Evolutionary conservation across 352 stramenopile species (phyloP).

Genomic region (Pythium dissimile): DNA sequence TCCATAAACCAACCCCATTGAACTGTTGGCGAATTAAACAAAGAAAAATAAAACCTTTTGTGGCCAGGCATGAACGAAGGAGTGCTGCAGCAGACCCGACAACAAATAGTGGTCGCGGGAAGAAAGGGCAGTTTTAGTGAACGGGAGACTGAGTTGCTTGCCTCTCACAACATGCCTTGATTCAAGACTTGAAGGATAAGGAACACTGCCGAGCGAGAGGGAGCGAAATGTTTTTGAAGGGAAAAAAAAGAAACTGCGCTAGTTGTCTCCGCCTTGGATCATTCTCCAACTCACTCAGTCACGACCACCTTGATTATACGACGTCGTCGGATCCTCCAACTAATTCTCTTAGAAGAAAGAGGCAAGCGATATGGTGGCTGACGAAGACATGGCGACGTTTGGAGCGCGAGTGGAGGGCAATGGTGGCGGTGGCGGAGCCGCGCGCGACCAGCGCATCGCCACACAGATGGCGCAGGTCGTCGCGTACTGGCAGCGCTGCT

Average conservation of each 20-base stretch:
- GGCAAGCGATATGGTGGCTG: constrained; percentile 1
- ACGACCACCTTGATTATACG: not conserved
- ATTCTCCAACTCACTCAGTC: constrained; percentile 8
- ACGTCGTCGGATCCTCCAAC: not conserved
- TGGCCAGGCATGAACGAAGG: too few relatives aligned
- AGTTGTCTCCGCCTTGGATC: not conserved
- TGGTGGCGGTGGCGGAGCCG: not conserved
- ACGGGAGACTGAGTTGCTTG: not conserved
- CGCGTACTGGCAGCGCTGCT: constrained; percentile 23
- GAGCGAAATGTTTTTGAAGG: not conserved
- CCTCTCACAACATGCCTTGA: constrained; percentile 4
- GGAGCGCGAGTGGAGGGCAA: not conserved
- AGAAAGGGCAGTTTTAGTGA: constrained; percentile 1
- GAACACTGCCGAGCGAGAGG: constrained; percentile 11
- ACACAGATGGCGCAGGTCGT: constrained; percentile 12
- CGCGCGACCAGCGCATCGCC: constrained; percentile 2
- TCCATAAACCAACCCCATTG: too few relatives aligned
- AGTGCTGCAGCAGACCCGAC: not conserved
- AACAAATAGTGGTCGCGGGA: not conserved
- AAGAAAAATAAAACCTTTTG: not conserved
- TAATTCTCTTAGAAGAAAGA: not conserved
- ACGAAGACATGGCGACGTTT: not conserved
- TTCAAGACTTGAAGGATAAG: too few relatives aligned
- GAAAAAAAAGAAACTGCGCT: constrained; percentile 1
- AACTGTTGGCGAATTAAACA: not conserved